Percentiles rank a stretch among this genome's conserved stretches.
Conservation (phyloP, 2,329 filamentous ascomycete species). For the Sporothrix globosa region DNA sequence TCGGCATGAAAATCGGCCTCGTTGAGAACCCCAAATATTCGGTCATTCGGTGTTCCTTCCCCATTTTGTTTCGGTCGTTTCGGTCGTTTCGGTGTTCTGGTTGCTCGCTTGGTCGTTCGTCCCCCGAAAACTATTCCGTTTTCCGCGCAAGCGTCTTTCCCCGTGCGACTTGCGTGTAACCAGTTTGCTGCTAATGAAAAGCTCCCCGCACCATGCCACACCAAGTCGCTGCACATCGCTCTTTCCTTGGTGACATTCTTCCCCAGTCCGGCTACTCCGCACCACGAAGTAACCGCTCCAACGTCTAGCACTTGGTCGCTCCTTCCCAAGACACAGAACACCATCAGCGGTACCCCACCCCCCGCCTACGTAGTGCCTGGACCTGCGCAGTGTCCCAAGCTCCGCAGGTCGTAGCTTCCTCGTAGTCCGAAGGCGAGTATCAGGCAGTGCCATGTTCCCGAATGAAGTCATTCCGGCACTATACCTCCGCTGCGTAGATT, state of each 20-base stretch:
- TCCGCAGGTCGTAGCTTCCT: slow-evolving; percentile 1
- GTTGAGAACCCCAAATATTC: slow-evolving; percentile 1
- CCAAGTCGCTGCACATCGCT: neutral
- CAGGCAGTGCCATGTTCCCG: slow-evolving; percentile 20
- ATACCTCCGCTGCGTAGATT: slow-evolving; percentile 4
- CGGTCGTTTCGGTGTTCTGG: neutral
- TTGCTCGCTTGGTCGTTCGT: neutral
- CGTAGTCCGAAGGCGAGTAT: neutral
- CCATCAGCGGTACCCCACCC: slow-evolving; percentile 5
- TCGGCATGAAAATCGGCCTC: slow-evolving; percentile 13
- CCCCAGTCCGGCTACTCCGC: slow-evolving; percentile 20
- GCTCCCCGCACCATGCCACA: slow-evolving; percentile 6
- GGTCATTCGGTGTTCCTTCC: slow-evolving; percentile 19
- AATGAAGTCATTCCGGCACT: slow-evolving; percentile 28
- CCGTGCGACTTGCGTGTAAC: neutral
- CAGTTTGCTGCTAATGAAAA: neutral
- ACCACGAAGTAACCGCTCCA: neutral
- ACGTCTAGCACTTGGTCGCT: slow-evolving; percentile 1
- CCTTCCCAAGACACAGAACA: slow-evolving; percentile 13
- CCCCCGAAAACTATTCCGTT: slow-evolving; percentile 10
- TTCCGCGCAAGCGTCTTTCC: slow-evolving; percentile 7
- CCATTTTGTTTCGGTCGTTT: slow-evolving; percentile 11
- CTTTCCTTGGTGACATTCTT: neutral
- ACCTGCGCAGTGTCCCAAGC: slow-evolving; percentile 16
- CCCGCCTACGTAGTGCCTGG: neutral